These are phyloP conservation scores for Cladorrhinum sp. DNA, from an alignment of 2,329 filamentous ascomycete genomes.

Conservation along the genomic window DNA sequence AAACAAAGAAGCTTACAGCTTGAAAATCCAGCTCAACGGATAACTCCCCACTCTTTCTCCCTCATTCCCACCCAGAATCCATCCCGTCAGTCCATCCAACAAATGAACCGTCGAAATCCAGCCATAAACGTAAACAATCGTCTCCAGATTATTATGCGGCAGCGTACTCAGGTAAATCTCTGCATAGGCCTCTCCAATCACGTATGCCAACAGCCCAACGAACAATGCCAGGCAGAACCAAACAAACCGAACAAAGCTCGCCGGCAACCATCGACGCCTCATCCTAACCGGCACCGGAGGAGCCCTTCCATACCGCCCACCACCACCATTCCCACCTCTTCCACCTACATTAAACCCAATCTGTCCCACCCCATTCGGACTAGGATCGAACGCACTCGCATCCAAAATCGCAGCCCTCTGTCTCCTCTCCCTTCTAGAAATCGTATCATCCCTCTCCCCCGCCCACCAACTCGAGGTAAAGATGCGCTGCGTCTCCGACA, in stretches of 20 bases:
- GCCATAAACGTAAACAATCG: conserved; percentile 66
- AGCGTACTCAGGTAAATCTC: conserved; percentile 66
- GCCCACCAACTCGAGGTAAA: conserved; percentile 66
- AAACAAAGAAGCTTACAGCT: conserved; percentile 49
- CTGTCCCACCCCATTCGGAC: conserved; percentile 26
- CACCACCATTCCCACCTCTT: conserved; percentile 25
- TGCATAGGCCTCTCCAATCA: conserved; percentile 66
- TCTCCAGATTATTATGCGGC: conserved; percentile 64
- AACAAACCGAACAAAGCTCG: conserved; percentile 65
- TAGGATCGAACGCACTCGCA: conserved; percentile 39
- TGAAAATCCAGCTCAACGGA: conserved; percentile 68
- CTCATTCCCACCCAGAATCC: conserved; percentile 63
- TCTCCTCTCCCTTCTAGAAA: conserved; percentile 41
- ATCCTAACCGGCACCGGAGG: conserved; percentile 38
- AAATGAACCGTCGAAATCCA: conserved; percentile 66
- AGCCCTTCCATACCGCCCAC: conserved; percentile 15
- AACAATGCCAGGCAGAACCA: conserved; percentile 66
- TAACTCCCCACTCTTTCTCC: conserved; percentile 67
- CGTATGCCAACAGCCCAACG: conserved; percentile 62
- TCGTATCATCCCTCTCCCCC: conserved; percentile 48
- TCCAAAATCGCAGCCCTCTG: conserved; percentile 40
- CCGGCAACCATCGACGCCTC: conserved; percentile 57
- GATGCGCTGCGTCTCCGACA: conserved; percentile 65
- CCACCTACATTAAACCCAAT: conserved; percentile 21
- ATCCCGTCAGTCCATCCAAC: conserved; percentile 62